Base-by-base conservation (phyloP, 139 green algal genomes). In the Chlorella sp. region DNA sequence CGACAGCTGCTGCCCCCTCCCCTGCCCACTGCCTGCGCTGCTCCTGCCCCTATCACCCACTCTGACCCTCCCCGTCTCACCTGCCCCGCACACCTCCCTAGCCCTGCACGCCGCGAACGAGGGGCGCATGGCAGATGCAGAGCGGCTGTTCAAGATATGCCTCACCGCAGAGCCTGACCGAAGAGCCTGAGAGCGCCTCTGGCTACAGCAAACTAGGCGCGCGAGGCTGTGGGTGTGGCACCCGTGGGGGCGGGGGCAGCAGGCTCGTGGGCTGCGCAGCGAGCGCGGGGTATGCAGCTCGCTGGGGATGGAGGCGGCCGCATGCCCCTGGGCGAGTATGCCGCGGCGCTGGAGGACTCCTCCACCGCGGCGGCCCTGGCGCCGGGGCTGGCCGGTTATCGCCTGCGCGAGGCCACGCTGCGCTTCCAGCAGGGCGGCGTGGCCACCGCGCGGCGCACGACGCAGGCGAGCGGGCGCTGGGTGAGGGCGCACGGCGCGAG, bases 81-180 rank as follows among this genome's bases (percentile, higher is more conserved):
- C n/a, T n/a, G n/a, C n/a, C n/a, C n/a, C n/a, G n/a, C n/a, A n/a
- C n/a, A 48, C 45, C 11, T 1, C 6, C 36, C 53, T 55, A 76
- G 70, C 71, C 25, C 50, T 83, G 48, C 33, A 48, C 1, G 72
- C 72, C 11, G 79, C 79, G 12, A 69, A 38, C 6, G 48, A 76
- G 35, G 74, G 74, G 8, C 43, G 66, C 38, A 45, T 77, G 7
- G 65, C 74, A 7, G 79, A 73, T 19, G 79, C 79, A 11, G 79
- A 84, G 43, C 40, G 72, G 0, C 77, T 84, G 27, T 84, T 84
- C n/a, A 43, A 81, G 33, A 71, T 67, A 23, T 84, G 77, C 48
- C 55, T 84, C 31, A 21, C 79, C n/a, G n/a, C n/a, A n/a, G n/a
- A n/a, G n/a, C n/a, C n/a, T n/a, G n/a, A n/a, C n/a, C 11, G 67